Percentiles rank a stretch among this genome's conserved stretches.
phyloP scores from a whole-genome alignment of 495 filamentous ascomycete species.

The Evansstolkia leycettana region DNA sequence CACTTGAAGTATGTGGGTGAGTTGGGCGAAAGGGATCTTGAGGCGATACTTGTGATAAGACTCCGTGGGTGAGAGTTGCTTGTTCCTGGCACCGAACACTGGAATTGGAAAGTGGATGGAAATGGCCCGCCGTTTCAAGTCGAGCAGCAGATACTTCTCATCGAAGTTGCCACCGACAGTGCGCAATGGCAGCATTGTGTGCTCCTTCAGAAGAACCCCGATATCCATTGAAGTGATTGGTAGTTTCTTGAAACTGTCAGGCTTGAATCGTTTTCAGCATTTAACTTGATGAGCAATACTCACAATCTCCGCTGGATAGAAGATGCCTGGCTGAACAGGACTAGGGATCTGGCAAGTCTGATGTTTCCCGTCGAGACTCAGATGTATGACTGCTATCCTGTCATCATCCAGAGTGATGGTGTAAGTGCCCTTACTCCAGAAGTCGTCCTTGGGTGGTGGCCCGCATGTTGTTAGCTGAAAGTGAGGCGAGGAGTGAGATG shows the following conservation, averaged over 20 bases:
- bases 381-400: slow-evolving; percentile 1
- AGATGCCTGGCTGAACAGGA: slow-evolving; percentile 13
- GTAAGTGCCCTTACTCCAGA: slow-evolving; percentile 24
- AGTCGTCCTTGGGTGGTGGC: slow-evolving; percentile 25
- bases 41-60: slow-evolving; percentile 33
- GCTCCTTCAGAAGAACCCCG: slow-evolving; percentile 17
- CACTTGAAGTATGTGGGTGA: slow-evolving; percentile 42
- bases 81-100: slow-evolving; percentile 3
- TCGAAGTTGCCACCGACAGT: slow-evolving; percentile 8
- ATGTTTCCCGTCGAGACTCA: slow-evolving; percentile 11
- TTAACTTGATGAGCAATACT: slow-evolving; percentile 4
- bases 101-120: slow-evolving; percentile 17
- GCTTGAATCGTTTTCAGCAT: background rate
- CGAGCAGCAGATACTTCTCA: slow-evolving; percentile 8
- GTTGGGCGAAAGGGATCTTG: slow-evolving; percentile 50
- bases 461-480: slow-evolving; percentile 12
- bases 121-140: slow-evolving; percentile 16
- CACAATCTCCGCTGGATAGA: slow-evolving; percentile 20
- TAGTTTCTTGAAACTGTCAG: slow-evolving; percentile 12
- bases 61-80: slow-evolving; percentile 1
- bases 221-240: slow-evolving; percentile 17
- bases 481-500: background rate
- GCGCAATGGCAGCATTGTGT: slow-evolving; percentile 18
- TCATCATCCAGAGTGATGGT: slow-evolving; percentile 13
- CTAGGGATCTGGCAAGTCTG: slow-evolving; percentile 11